Evolutionary conservation across 345 rosid genomes (phyloP).

Genomic region (Psidium friedrichsthalianum): DNA sequence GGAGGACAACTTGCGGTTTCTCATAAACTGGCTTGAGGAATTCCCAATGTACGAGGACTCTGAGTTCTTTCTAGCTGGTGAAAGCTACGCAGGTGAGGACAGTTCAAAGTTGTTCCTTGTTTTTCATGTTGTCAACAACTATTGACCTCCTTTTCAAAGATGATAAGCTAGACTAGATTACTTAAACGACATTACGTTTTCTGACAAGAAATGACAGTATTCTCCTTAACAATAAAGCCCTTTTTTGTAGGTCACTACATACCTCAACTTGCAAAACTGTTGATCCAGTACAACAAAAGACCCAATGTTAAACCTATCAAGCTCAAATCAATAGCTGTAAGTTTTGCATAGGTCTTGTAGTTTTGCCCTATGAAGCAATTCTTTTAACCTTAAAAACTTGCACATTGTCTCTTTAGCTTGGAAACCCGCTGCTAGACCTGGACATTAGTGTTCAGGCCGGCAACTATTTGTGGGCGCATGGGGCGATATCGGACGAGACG

Average conservation of each 20-base stretch:
- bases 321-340: slow-evolving; percentile 24
- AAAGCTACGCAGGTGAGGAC: slow-evolving; percentile 21
- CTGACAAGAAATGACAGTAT: background rate
- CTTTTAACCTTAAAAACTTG: background rate
- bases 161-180: background rate
- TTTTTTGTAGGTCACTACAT: slow-evolving; percentile 22
- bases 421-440: slow-evolving; percentile 29
- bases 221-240: too few species aligned
- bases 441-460: slow-evolving; percentile 21
- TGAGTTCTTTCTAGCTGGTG: slow-evolving; percentile 22
- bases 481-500: slow-evolving; percentile 25
- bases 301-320: slow-evolving; percentile 8
- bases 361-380: background rate
- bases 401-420: slow-evolving; percentile 12
- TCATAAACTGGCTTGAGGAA: slow-evolving; percentile 21
- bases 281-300: slow-evolving; percentile 18
- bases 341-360: background rate
- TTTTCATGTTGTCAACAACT: background rate
- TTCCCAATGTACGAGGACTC: slow-evolving; percentile 16
- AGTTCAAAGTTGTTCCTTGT: background rate
- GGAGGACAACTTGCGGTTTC: slow-evolving; percentile 20
- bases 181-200: background rate
- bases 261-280: slow-evolving; percentile 22
- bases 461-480: slow-evolving; percentile 23
- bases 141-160: background rate